Evolutionary conservation across 495 filamentous ascomycete species (phyloP), one percentile per base, ranked within the genome.

Genomic region (Tuber melanosporum): DNA sequence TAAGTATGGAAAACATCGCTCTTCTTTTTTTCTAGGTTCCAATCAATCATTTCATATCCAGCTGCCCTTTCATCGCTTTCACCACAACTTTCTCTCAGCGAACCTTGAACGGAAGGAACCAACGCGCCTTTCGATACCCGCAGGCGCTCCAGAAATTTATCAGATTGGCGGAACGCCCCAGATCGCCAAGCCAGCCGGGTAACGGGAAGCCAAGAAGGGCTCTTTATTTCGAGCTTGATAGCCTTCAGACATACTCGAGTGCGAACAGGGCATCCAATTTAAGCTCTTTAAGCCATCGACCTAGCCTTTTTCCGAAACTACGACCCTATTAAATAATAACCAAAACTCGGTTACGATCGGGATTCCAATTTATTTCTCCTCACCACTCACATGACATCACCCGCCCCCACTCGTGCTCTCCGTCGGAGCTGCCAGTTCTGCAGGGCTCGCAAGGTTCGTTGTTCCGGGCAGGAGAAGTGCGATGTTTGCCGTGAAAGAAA

Each of bases 311-410:
- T 19, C 14, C 57, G 26, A 66, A 66, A 66, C 26, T 17, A 32
- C 57, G 26, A 66, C 57, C 57, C 57, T 6, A 36, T 26, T 8
- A 17, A 36, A 36, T 36, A 66, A 66, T 66, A 66, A 36, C 26
- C 57, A 36, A 66, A 32, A 36, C 57, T 36, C 26, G 57, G 2
- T 36, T 66, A 66, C 57, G 3, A 12, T 66, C 26, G 1, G 32
- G 36, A 32, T 36, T 36, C 57, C 6, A 2, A 36, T 17, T 66
- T 32, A 15, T 36, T 36, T 36, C 57, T 66, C 57, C 57, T 32
- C 57, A 66, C 32, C 57, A 66, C 32, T 66, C 57, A 66, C 57
- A 66, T 66, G 57, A 36, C 57, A 66, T 66, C 57, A 66, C 57
- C 57, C 57, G 26, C 57, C 26, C 57, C 57, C 32, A 36, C 57